Conservation (phyloP, 306 rosid genomes). For the Rosa rugosa region DNA sequence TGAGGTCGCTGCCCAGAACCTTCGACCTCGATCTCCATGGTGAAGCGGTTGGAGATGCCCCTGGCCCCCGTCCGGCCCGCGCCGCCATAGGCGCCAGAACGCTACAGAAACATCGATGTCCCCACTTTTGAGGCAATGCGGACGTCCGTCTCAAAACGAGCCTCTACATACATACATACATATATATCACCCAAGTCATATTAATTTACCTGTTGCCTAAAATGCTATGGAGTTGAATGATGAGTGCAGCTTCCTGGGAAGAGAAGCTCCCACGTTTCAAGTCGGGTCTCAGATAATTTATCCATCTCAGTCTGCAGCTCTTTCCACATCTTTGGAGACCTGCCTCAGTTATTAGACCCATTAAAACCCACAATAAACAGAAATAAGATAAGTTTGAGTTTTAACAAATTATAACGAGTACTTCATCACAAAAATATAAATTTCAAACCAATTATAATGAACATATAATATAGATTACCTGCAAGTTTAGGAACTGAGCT, state of each 20-base stretch:
- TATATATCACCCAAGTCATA: not conserved
- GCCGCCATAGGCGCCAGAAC: too few species aligned
- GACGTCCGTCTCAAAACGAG: too few species aligned
- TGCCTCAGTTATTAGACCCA: slow-evolving; percentile 16
- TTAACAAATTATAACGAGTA: not conserved
- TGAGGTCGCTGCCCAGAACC: too few species aligned
- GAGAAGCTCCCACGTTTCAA: slow-evolving; percentile 95
- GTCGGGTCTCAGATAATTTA: slow-evolving; percentile 93
- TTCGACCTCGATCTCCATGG: too few species aligned
- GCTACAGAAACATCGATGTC: too few species aligned
- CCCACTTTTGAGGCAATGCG: too few species aligned
- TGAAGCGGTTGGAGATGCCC: too few species aligned
- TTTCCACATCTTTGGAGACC: slow-evolving; percentile 94
- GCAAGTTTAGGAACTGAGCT: slow-evolving; percentile 96
- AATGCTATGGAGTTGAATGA: slow-evolving; percentile 84
- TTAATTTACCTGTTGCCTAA: slow-evolving; percentile 75
- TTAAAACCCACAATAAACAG: not conserved
- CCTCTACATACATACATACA: too few species aligned
- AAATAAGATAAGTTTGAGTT: not conserved
- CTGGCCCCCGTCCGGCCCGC: too few species aligned
- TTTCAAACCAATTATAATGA: not conserved
- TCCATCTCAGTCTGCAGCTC: slow-evolving; percentile 97
- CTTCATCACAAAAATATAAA: not conserved
- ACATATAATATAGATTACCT: slow-evolving; percentile 33
- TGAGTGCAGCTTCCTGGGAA: slow-evolving; percentile 88